Percentiles rank a stretch among this genome's conserved stretches.
Evolutionary conservation across 2,329 filamentous ascomycete genomes (phyloP).

Genomic region (Aureobasidium sp.): DNA sequence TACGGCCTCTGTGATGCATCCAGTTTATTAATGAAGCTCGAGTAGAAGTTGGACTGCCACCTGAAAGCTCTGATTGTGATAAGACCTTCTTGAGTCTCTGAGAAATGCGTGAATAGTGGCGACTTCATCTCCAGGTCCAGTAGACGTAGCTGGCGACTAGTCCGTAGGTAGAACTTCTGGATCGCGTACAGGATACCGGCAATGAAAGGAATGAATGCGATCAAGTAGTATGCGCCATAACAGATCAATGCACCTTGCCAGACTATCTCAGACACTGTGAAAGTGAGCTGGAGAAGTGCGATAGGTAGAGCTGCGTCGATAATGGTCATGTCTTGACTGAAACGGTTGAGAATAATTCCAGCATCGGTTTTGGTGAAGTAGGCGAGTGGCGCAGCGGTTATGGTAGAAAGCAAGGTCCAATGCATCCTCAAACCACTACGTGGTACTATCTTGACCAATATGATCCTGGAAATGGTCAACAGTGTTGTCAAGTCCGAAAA

Average conservation of each 20-base stretch:
- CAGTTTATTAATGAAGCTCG: slow-evolving; percentile 24
- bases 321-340: slow-evolving; percentile 42
- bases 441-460: neutral
- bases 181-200: slow-evolving; percentile 24
- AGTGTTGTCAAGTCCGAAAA: too few relatives aligned
- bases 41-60: slow-evolving; percentile 43
- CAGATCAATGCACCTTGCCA: neutral
- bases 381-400: neutral
- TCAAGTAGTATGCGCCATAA: neutral
- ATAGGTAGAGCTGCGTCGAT: slow-evolving; percentile 29
- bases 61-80: slow-evolving; percentile 46
- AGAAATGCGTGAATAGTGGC: slow-evolving; percentile 46
- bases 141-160: slow-evolving; percentile 43
- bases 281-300: slow-evolving; percentile 17
- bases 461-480: neutral
- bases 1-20: slow-evolving; percentile 38
- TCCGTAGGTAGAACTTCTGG: slow-evolving; percentile 41
- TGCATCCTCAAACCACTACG: neutral
- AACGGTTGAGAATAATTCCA: slow-evolving; percentile 19
- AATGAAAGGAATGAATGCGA: neutral
- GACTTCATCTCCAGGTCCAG: slow-evolving; percentile 47
- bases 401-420: neutral
- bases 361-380: neutral
- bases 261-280: neutral
- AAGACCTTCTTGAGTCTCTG: slow-evolving; percentile 43